These are phyloP conservation scores for Scheffersomyces coipomensis DNA, from an alignment of 805 yeast genomes.

Conservation along the genomic window DNA sequence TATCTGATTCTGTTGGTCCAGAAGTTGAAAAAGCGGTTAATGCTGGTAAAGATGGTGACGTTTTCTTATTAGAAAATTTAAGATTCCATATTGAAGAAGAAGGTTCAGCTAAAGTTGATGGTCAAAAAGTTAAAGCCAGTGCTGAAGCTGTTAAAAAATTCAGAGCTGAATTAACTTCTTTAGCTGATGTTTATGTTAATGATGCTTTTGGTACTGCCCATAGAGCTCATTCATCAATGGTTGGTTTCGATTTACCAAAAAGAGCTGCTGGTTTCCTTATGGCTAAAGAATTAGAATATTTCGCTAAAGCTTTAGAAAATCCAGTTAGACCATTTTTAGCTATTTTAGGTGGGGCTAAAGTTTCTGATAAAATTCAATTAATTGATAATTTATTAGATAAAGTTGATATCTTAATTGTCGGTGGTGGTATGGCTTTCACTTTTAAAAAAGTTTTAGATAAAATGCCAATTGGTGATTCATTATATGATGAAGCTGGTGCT, in stretches of 20 bases:
- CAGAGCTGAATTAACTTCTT: slow-evolving; percentile 84
- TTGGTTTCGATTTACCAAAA: slow-evolving; percentile 92
- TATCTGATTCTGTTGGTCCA: slow-evolving; percentile 88
- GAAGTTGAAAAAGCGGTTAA: slow-evolving; percentile 82
- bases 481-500: slow-evolving; percentile 92
- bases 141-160: slow-evolving; percentile 79
- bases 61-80: slow-evolving; percentile 92
- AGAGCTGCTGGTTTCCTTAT: slow-evolving; percentile 98
- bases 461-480: slow-evolving; percentile 87
- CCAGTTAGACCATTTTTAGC: slow-evolving; percentile 98
- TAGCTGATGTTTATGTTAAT: slow-evolving; percentile 96
- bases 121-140: slow-evolving; percentile 91
- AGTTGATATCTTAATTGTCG: slow-evolving; percentile 90
- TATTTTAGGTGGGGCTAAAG: slow-evolving; percentile 99
- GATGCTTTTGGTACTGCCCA: slow-evolving; percentile 99
- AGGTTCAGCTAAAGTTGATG: slow-evolving; percentile 85
- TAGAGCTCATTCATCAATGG: slow-evolving; percentile 99
- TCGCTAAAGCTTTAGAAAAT: slow-evolving; percentile 97
- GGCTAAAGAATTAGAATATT: slow-evolving; percentile 95
- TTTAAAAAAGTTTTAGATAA: slow-evolving; percentile 90
- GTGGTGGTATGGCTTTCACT: slow-evolving; percentile 99
- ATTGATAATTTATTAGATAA: slow-evolving; percentile 96
- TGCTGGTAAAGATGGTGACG: slow-evolving; percentile 72
- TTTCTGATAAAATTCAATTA: slow-evolving; percentile 96
- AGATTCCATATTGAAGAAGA: slow-evolving; percentile 99